These are phyloP conservation scores for Ogataea methylovora DNA, from an alignment of 805 yeast genomes.

Conservation along the genomic window DNA sequence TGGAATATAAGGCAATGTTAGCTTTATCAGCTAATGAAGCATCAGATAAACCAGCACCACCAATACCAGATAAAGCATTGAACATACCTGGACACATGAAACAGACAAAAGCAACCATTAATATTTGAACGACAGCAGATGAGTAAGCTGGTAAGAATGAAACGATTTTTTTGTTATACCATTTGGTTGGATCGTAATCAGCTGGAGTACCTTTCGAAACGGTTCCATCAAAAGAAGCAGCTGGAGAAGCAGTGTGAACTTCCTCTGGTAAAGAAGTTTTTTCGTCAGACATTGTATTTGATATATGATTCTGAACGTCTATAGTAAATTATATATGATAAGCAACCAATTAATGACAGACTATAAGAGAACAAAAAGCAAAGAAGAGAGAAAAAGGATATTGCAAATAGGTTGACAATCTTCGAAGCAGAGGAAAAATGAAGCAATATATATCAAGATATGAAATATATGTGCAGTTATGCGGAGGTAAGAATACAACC, in stretches of 20 bases:
- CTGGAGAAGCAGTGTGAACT: neutral
- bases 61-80: constrained; percentile 44
- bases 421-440: too few species aligned
- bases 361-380: too few species aligned
- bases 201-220: too few species aligned
- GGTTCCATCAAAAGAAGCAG: neutral
- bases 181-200: constrained; percentile 7
- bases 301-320: neutral
- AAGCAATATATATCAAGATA: too few species aligned
- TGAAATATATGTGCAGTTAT: too few species aligned
- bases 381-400: too few species aligned
- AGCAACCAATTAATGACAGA: too few species aligned
- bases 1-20: constrained; percentile 43
- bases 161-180: constrained; percentile 31
- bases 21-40: constrained; percentile 38
- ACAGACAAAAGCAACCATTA: constrained; percentile 38
- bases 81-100: constrained; percentile 46
- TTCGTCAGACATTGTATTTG: neutral
- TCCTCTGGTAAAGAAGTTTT: neutral
- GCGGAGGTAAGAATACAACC: too few species aligned
- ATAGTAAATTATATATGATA: too few species aligned
- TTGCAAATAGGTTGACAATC: too few species aligned
- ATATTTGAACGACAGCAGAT: constrained; percentile 32
- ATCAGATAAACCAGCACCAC: constrained; percentile 35
- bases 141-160: constrained; percentile 30